A percentile compares a stretch with the other conserved stretches of the same genome.
Conservation (phyloP, 148 eudicot genomes). For the Rhododendron ferrugineum region DNA sequence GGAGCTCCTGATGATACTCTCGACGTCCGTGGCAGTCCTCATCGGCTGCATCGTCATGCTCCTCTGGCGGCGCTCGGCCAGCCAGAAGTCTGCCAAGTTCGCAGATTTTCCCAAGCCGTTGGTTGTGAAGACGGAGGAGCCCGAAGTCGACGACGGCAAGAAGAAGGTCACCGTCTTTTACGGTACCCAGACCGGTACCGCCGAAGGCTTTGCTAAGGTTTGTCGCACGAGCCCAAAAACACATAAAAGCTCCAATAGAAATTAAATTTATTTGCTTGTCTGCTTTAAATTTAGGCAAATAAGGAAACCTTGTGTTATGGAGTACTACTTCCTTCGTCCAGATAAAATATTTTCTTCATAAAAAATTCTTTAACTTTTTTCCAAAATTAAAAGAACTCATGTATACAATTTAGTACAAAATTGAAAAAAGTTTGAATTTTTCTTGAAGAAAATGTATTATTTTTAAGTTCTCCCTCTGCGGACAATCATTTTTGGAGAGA, state of each 20-base stretch:
- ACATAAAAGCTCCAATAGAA: not conserved
- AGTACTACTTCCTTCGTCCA: no score
- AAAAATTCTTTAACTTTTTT: no score
- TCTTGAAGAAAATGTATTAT: no score
- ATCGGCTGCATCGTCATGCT: constrained; percentile 54
- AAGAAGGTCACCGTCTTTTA: constrained; percentile 71
- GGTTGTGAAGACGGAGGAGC: constrained; percentile 35
- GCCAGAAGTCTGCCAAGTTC: constrained; percentile 28
- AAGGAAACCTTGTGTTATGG: not conserved
- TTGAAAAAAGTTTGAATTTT: no score
- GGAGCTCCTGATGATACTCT: constrained; percentile 47
- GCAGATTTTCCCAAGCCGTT: constrained; percentile 35
- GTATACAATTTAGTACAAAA: no score
- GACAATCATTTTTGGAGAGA: no score
- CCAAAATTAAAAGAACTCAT: no score
- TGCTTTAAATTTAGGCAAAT: not conserved
- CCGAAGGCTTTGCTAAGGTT: constrained; percentile 97
- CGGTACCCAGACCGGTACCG: constrained; percentile 97
- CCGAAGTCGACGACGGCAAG: constrained; percentile 66
- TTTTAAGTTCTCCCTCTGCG: no score
- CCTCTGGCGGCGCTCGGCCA: constrained; percentile 49
- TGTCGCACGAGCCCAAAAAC: not conserved
- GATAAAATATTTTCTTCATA: no score
- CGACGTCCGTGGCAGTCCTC: constrained; percentile 68
- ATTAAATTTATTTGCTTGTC: not conserved